A percentile compares a stretch with the other conserved stretches of the same genome.
These are phyloP conservation scores for Scheffersomyces segobiensis DNA, from an alignment of 1,139 yeast species.

Conservation along the genomic window DNA sequence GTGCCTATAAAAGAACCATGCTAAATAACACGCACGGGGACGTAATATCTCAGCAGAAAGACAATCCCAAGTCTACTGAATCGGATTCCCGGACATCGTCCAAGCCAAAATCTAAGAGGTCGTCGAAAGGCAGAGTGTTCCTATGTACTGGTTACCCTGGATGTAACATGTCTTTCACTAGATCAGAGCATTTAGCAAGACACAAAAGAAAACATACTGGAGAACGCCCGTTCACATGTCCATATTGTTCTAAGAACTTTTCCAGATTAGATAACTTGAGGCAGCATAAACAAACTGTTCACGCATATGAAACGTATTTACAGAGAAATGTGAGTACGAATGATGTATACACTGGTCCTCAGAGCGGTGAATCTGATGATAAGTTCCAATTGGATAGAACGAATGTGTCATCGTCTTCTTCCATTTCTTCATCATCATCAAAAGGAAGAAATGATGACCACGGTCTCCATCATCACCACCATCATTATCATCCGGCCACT, in stretches of 20 bases:
- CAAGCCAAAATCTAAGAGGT: constrained; percentile 29
- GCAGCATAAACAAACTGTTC: constrained; percentile 92
- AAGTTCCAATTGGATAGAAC: background rate
- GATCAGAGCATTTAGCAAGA: constrained; percentile 89
- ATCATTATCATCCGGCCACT: constrained; percentile 8
- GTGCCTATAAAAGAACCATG: background rate
- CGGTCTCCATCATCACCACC: constrained; percentile 9
- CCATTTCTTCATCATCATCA: background rate
- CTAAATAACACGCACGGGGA: background rate
- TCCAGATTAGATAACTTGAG: constrained; percentile 84
- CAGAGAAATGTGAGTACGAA: constrained; percentile 2
- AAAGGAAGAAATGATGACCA: background rate
- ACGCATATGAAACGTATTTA: constrained; percentile 60
- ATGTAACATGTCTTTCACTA: constrained; percentile 83
- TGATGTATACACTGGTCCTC: background rate
- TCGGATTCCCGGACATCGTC: constrained; percentile 6
- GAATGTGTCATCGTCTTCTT: background rate
- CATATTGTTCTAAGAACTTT: constrained; percentile 76
- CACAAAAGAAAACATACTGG: constrained; percentile 95
- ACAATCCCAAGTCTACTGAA: background rate
- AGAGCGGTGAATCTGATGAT: background rate
- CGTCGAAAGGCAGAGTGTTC: constrained; percentile 63
- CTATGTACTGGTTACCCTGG: constrained; percentile 88
- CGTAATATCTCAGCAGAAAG: background rate
- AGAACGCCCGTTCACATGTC: constrained; percentile 90